A percentile compares a stretch with the other conserved stretches of the same genome.
Conservation (phyloP, 768 basidiomycete species). For the Collybia sordida region DNA sequence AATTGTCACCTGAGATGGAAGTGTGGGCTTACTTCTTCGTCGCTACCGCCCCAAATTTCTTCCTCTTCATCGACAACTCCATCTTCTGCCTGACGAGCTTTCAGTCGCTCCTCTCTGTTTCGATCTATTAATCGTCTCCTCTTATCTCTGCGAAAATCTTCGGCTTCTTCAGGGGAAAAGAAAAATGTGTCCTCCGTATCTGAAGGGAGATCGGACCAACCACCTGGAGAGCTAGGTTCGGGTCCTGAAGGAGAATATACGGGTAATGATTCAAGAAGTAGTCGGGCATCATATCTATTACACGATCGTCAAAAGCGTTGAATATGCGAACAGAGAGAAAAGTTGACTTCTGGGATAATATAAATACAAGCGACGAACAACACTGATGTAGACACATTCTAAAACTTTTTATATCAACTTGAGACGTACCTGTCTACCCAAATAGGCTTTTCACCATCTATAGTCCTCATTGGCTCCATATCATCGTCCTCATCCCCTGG, state of each 20-base stretch:
- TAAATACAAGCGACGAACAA: not conserved
- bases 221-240: conserved; percentile 46
- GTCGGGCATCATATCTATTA: conserved; percentile 76
- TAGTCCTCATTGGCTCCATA: conserved; percentile 8
- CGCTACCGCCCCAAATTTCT: conserved; percentile 60
- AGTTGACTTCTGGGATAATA: conserved; percentile 21
- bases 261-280: conserved; percentile 60
- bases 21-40: conserved; percentile 57
- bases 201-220: conserved; percentile 85
- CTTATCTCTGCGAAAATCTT: conserved; percentile 68
- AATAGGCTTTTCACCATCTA: conserved; percentile 28
- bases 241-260: conserved; percentile 4
- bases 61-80: conserved; percentile 27
- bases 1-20: not conserved
- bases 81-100: conserved; percentile 49
- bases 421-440: conserved; percentile 86
- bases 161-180: conserved; percentile 63
- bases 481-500: conserved; percentile 22
- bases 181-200: conserved; percentile 87
- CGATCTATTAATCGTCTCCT: conserved; percentile 60
- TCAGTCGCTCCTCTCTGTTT: conserved; percentile 64
- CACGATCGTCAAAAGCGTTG: no score
- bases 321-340: conserved; percentile 10
- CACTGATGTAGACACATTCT: no score
- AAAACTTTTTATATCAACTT: conserved; percentile 13